A percentile compares a stretch with the other conserved stretches of the same genome.
phyloP scores from a whole-genome alignment of 2,329 filamentous ascomycete genomes.

The Aspergillus fructus region DNA sequence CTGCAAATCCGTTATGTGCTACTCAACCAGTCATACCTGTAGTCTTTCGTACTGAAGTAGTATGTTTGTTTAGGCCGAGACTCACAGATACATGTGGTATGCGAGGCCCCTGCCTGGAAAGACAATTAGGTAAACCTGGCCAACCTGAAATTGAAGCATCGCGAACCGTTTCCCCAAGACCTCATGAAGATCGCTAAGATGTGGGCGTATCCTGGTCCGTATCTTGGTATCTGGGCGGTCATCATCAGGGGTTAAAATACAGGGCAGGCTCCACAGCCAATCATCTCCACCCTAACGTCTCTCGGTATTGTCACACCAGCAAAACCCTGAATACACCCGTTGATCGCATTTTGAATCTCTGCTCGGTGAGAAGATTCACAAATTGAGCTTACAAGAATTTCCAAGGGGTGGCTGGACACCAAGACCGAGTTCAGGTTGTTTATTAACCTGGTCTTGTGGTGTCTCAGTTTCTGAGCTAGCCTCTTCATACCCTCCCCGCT shows the following conservation, averaged over 20 bases:
- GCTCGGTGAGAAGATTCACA: background rate
- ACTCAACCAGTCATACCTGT: background rate
- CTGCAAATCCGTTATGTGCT: background rate
- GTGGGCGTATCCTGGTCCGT: background rate
- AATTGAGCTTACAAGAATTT: background rate
- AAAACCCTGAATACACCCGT: background rate
- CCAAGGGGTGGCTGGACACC: background rate
- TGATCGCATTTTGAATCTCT: conserved; percentile 1
- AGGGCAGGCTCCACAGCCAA: conserved; percentile 3
- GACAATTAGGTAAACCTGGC: background rate
- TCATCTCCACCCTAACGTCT: conserved; percentile 7
- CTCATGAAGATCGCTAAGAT: conserved; percentile 2
- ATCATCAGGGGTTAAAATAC: conserved; percentile 15
- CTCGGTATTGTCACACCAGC: conserved; percentile 8
- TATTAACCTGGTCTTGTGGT: background rate
- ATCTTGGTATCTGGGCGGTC: conserved; percentile 8
- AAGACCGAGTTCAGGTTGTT: background rate
- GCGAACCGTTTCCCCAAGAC: background rate
- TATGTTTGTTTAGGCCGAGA: background rate
- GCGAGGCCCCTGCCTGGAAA: background rate
- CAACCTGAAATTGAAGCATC: background rate
- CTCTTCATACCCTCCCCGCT: too few species aligned
- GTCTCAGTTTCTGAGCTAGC: background rate
- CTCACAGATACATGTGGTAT: background rate
- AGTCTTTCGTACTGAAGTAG: background rate